These are phyloP conservation scores for Populus ilicifolia DNA, from an alignment of 345 rosid species.

Conservation along the genomic window DNA sequence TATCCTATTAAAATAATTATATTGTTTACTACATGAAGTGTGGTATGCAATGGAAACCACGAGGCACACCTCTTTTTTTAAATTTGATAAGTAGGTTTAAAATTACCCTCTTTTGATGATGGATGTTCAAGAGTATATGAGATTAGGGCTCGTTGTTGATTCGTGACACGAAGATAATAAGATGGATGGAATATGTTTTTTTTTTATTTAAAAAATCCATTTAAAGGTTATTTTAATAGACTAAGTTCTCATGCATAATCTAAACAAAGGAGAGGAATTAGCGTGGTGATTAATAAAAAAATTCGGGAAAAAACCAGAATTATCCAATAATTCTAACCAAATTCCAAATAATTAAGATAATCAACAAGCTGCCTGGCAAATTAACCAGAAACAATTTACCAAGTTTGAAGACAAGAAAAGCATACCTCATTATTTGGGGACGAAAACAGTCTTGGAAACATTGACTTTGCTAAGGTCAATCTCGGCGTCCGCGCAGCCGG, in stretches of 20 bases:
- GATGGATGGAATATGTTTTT: no score
- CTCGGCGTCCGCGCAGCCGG: constrained; percentile 36
- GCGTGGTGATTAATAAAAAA: not conserved
- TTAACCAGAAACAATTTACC: not conserved
- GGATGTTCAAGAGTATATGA: no score
- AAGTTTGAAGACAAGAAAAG: not conserved
- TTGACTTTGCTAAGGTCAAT: constrained; percentile 34
- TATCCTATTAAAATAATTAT: not conserved
- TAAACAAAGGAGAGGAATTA: not conserved
- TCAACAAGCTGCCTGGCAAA: not conserved
- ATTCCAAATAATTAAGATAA: not conserved
- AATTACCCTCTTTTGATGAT: no score
- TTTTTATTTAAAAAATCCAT: no score
- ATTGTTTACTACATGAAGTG: no score
- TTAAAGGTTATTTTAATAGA: no score
- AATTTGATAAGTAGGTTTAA: no score
- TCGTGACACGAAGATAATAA: no score
- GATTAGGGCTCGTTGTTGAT: no score
- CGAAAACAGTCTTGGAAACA: constrained; percentile 34
- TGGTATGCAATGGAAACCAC: no score
- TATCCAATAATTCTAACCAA: not conserved
- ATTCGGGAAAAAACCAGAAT: not conserved
- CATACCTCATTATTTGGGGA: constrained; percentile 47
- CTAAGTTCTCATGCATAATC: not conserved
- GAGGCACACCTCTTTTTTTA: no score